These are phyloP conservation scores for Collariella sp. DNA, from an alignment of 495 filamentous ascomycete species.

Conservation along the genomic window DNA sequence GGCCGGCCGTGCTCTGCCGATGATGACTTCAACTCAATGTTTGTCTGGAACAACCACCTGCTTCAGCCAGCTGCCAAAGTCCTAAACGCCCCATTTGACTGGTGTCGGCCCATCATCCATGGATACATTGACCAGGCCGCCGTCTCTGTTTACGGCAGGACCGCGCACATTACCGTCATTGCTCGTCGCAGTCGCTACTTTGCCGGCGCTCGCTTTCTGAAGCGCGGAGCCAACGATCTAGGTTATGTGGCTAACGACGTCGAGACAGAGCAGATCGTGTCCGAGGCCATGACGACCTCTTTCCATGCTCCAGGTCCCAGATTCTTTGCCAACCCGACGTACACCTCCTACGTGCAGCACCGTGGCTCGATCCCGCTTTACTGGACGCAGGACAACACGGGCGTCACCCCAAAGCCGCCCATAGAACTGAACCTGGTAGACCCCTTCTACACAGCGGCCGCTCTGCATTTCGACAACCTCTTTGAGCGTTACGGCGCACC, in stretches of 20 bases:
- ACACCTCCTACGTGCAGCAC: slow-evolving; percentile 95
- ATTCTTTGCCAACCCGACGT: slow-evolving; percentile 79
- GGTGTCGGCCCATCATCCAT: slow-evolving; percentile 94
- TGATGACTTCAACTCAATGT: slow-evolving; percentile 84
- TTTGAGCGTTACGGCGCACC: slow-evolving; percentile 91
- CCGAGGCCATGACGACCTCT: slow-evolving; percentile 84
- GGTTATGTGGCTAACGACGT: slow-evolving; percentile 98
- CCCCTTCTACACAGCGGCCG: slow-evolving; percentile 93
- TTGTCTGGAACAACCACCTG: slow-evolving; percentile 93
- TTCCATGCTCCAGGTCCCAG: slow-evolving; percentile 87
- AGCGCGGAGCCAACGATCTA: slow-evolving; percentile 88
- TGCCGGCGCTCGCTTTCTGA: slow-evolving; percentile 88
- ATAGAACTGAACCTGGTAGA: slow-evolving; percentile 92
- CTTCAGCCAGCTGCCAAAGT: slow-evolving; percentile 62
- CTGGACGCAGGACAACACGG: slow-evolving; percentile 96
- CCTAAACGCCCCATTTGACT: slow-evolving; percentile 78
- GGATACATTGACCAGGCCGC: slow-evolving; percentile 91
- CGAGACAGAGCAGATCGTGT: slow-evolving; percentile 98
- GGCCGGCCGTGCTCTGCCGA: slow-evolving; percentile 50
- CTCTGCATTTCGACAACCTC: slow-evolving; percentile 91
- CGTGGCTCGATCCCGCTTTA: slow-evolving; percentile 93
- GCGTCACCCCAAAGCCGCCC: slow-evolving; percentile 89
- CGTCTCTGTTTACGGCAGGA: slow-evolving; percentile 72
- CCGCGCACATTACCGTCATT: slow-evolving; percentile 86
- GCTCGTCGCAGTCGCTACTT: slow-evolving; percentile 88